Evolutionary conservation across 2,329 filamentous ascomycete species (phyloP).

Genomic region (Fusarium austroafricanum): DNA sequence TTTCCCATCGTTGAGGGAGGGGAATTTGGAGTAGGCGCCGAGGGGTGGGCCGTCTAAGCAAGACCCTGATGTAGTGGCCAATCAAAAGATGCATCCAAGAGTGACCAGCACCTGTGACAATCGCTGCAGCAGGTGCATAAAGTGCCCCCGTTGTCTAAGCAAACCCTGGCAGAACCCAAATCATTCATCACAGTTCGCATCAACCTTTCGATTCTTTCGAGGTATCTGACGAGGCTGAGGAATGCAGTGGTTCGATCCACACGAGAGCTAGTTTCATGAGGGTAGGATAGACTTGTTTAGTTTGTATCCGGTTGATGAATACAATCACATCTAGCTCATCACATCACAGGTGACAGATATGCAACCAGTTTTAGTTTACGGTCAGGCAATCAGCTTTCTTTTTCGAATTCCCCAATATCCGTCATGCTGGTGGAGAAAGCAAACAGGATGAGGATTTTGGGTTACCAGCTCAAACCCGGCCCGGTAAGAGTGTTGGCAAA

Average conservation of each 20-base stretch:
- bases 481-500: conserved; percentile 35
- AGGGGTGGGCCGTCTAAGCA: conserved; percentile 17
- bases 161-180: conserved; percentile 25
- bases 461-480: conserved; percentile 38
- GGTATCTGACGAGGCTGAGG: conserved; percentile 44
- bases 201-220: conserved; percentile 44
- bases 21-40: conserved; percentile 31
- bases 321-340: conserved; percentile 14
- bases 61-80: conserved; percentile 20
- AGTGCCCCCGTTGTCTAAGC: conserved; percentile 22
- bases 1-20: neutral
- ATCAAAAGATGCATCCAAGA: conserved; percentile 13
- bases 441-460: conserved; percentile 18
- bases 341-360: conserved; percentile 35
- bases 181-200: conserved; percentile 32
- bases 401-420: conserved; percentile 4
- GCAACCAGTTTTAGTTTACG: neutral
- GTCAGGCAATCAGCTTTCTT: conserved; percentile 10
- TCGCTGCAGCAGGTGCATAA: conserved; percentile 41
- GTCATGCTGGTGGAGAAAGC: conserved; percentile 4
- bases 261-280: conserved; percentile 26
- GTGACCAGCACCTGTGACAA: conserved; percentile 40
- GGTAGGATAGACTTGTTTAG: conserved; percentile 8
- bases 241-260: conserved; percentile 41
- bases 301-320: neutral